phyloP scores from a whole-genome alignment of 1,284 basidiomycete species.

The Puccinia hordei region DNA sequence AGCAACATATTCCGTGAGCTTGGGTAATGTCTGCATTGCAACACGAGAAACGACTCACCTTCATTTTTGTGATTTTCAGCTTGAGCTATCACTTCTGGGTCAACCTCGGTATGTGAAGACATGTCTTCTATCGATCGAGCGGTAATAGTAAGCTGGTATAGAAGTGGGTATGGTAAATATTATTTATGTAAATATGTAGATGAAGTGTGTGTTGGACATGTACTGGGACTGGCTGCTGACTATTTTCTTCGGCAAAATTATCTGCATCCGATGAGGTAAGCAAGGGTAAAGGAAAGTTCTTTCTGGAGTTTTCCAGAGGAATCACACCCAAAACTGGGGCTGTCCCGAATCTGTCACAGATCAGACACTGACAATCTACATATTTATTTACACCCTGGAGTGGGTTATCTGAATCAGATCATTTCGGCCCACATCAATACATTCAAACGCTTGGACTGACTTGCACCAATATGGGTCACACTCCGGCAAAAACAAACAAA shows the following conservation, averaged over 20 bases:
- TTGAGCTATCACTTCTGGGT: slow-evolving; percentile 28
- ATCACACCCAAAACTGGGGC: background rate
- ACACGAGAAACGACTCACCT: background rate
- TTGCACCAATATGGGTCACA: no score
- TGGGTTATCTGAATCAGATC: no score
- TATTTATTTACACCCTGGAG: no score
- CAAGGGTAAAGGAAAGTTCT: background rate
- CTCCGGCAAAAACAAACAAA: no score
- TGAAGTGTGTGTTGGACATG: background rate
- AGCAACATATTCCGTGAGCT: background rate
- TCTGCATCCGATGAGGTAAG: background rate
- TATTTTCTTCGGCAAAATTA: no score
- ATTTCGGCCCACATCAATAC: no score
- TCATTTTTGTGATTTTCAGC: slow-evolving; percentile 26
- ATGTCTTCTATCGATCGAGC: background rate
- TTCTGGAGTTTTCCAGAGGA: slow-evolving; percentile 5
- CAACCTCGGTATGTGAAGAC: slow-evolving; percentile 1
- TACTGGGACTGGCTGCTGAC: no score
- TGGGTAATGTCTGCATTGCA: background rate
- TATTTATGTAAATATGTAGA: background rate
- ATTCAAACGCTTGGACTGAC: no score
- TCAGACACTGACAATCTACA: no score
- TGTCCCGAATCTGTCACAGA: slow-evolving; percentile 3
- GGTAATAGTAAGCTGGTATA: background rate
- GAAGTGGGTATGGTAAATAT: no score